Base-by-base conservation (phyloP, 2,329 filamentous ascomycete genomes). In the Cyphellophora europaea region DNA sequence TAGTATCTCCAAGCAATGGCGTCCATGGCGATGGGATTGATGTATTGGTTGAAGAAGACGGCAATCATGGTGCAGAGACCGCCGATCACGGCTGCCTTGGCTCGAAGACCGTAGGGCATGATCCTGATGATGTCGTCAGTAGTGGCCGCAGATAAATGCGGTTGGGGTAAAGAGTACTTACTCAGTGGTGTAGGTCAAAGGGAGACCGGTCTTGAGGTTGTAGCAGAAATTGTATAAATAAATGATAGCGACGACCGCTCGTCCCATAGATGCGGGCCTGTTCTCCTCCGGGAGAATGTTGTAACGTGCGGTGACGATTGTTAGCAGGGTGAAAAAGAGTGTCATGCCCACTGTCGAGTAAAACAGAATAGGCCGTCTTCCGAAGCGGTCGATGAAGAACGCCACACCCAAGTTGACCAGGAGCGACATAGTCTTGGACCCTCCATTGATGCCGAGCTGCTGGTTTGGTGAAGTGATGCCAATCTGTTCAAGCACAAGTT, bases 51-150 rank as follows among this genome's bases (percentile, higher is more conserved):
- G 46, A 56, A 55, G 42, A 54, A 55, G 17, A 37, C 28, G 6
- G 60, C 63, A n/a, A 25, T n/a, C 21, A 2, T 52, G 50, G 29
- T 57, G 44, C 53, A 59, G 38, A 58, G 52, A 35, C 53, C 63
- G 50, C 48, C 50, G 28, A 55, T 42, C 1, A 49, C 53, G 12
- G 66, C 52, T 21, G 63, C 65, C 51, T 66, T 66, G 40, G 63
- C 61, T 32, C 65, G 63, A 35, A 67, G 58, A 36, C 57, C 58
- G 52, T 62, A 69, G 4, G 65, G 64, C 37, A 66, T 48, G 40
- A 69, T 66, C 42, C 21, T 25, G 21, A n/a, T n/a, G n/a, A 25
- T n/a, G n/a, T 25, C 21, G 21, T 25, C n/a, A 25, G 21, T n/a
- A n/a, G n/a, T n/a, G n/a, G n/a, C n/a, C n/a, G n/a, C n/a, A n/a